Evolutionary conservation across 2,329 filamentous ascomycete species (phyloP), one percentile per base, ranked within the genome.

Genomic region (Colletotrichum tamarilloi): DNA sequence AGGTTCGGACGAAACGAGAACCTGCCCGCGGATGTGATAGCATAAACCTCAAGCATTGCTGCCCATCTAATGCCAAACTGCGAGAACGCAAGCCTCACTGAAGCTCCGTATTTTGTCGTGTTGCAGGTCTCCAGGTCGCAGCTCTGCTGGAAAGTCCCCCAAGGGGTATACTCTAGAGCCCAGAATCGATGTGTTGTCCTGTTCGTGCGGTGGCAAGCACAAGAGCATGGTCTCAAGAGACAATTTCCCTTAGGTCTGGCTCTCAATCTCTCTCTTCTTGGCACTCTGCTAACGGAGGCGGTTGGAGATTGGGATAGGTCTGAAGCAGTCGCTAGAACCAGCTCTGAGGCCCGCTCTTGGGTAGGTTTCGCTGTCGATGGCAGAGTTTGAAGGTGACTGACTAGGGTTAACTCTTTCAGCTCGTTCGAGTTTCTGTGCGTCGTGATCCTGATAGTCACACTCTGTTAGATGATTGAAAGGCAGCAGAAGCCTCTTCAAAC

Each of bases 81-180:
- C 8, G 68, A 56, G 6, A 72, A 16, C 5, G 68, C 24, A 2
- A 72, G 1, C 28, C 64, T 42, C 11, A 68, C 8, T 0, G 9
- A 12, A 2, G 16, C 64, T 0, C 68, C 68, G n/a, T 49, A 68
- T 19, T 24, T 62, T 4, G 49, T 8, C 3, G 49, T 5, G 5
- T 62, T 35, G 4, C 68, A 72, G 2, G 35, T 35, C 6, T n/a
- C 6, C 9, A 24, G 7, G 7, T 72, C 52, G 24, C 68, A 72
- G 1, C 56, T 53, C 4, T 63, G 19, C 38, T 28, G 22, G 0
- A 57, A 22, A 26, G 35, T 0, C 0, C 24, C 30, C 5, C 24
- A 16, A 5, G 35, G 35, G 1, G 49, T 62, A 38, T 68, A 68
- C n/a, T 72, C 68, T 22, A 72, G 30, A 8, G 68, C 57, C 68